phyloP scores from a whole-genome alignment of 306 rosid genomes.

The Vicia faba region DNA sequence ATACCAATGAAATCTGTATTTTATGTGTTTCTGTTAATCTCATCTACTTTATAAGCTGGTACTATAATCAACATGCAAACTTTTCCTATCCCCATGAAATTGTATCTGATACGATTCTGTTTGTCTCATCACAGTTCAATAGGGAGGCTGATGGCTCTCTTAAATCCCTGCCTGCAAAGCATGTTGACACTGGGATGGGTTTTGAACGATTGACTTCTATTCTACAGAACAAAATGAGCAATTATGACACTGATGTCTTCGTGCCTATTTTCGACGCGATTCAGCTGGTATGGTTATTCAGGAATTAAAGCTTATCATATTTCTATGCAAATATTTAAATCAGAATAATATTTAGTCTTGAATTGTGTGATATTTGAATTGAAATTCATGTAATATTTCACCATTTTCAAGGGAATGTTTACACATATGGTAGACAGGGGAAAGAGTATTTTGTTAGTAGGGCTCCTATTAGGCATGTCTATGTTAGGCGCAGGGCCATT shows the following conservation, averaged over 20 bases:
- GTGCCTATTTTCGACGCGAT: conserved; percentile 89
- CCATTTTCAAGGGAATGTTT: conserved; percentile 5
- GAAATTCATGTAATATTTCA: neutral
- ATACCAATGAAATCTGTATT: neutral
- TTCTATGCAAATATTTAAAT: conserved; percentile 19
- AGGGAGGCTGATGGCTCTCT: conserved; percentile 91
- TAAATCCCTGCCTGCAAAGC: conserved; percentile 89
- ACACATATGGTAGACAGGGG: neutral
- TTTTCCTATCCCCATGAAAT: conserved; percentile 1
- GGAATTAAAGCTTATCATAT: conserved; percentile 47
- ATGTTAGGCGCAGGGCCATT: neutral
- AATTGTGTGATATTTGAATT: conserved; percentile 26
- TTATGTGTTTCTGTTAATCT: conserved; percentile 17
- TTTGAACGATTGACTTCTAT: conserved; percentile 90
- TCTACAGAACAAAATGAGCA: conserved; percentile 91
- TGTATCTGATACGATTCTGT: conserved; percentile 19
- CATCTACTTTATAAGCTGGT: neutral
- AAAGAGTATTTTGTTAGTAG: neutral
- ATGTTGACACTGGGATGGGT: conserved; percentile 97
- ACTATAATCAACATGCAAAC: conserved; percentile 23
- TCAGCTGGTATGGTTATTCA: conserved; percentile 71
- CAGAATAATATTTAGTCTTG: neutral
- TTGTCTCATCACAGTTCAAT: conserved; percentile 60
- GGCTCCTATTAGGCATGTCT: neutral
- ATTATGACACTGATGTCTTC: conserved; percentile 94